A percentile compares a stretch with the other conserved stretches of the same genome.
Evolutionary conservation across 2,329 filamentous ascomycete species (phyloP).

Genomic region (Metarhizium brunneum): DNA sequence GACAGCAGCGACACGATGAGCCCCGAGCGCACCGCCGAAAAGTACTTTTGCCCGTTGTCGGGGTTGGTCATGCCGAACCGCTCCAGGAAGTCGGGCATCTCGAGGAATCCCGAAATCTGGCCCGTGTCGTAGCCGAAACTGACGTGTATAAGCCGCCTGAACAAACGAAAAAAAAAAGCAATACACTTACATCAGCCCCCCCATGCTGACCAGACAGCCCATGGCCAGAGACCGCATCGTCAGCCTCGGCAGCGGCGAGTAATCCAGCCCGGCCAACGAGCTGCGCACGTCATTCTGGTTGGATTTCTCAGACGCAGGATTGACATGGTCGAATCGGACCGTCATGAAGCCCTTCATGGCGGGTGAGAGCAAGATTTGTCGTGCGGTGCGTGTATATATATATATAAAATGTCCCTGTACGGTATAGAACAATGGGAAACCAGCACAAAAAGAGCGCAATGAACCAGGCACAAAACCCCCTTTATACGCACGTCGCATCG

Average conservation of each 20-base stretch:
- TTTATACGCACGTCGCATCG: no score
- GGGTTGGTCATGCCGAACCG: conserved; percentile 37
- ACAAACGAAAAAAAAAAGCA: not conserved
- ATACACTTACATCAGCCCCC: conserved; percentile 30
- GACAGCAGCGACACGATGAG: conserved; percentile 50
- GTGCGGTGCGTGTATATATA: no score
- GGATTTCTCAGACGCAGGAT: conserved; percentile 29
- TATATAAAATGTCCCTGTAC: no score
- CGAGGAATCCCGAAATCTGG: conserved; percentile 47
- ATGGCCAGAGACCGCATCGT: conserved; percentile 27
- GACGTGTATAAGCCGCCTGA: not conserved
- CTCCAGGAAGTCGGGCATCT: conserved; percentile 45
- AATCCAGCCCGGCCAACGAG: conserved; percentile 31
- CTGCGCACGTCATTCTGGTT: conserved; percentile 17
- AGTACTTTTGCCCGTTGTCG: conserved; percentile 28
- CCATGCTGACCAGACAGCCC: conserved; percentile 34
- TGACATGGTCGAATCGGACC: conserved; percentile 33
- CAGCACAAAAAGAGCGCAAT: no score
- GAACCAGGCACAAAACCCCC: no score
- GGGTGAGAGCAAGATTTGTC: no score
- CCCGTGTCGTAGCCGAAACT: conserved; percentile 41
- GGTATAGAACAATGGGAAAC: no score
- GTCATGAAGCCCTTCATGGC: conserved; percentile 16
- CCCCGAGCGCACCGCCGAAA: conserved; percentile 45
- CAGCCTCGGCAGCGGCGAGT: conserved; percentile 32